Evolutionary conservation across 257 asterid species (phyloP), one percentile per base, ranked within the genome.

Genomic region (Scutellaria baicalensis): DNA sequence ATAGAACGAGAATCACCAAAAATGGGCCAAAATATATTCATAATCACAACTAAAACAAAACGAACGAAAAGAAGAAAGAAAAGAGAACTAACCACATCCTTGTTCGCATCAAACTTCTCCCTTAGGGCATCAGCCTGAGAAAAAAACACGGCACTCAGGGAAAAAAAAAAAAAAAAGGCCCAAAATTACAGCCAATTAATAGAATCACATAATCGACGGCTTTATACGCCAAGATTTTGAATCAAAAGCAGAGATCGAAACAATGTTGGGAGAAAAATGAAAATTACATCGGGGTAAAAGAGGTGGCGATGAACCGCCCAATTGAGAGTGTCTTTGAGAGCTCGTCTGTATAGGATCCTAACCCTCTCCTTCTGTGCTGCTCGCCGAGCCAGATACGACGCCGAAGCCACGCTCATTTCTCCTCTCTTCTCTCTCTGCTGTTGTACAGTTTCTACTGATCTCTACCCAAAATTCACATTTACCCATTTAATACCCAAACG

Each of bases 281-380:
- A 56, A 33, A 38, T 79, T 83, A 94, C 99, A 79, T 94, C 97
- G 35, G 83, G 64, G 75, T 91, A 94, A 73, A 94, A 94, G 87
- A 91, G 92, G 76, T 91, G 99, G 82, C 99, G 97, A 85, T 94
- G 97, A 74, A 94, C 99, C 33, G 97, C 97, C 97, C 97, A 94
- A 77, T 88, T 94, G 73, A 94, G 97, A 66, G 98, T 89, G 75
- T 94, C 97, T 84, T 87, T 89, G 80, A 94, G 97, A 13, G 99
- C 87, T 64, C 95, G 81, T 77, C 97, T 70, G 88, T 91, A 94
- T 68, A 94, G 96, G 86, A 86, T 89, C 85, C 96, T 77, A 12
- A 94, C 99, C 80, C 88, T 89, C 85, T 94, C 97, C 89, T 83
- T 94, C 92, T 91, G 99, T 45, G 92, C 86, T 4, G 96, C 99